Conservation (phyloP, 2,329 filamentous ascomycete genomes). For the Penicillium sp. region DNA sequence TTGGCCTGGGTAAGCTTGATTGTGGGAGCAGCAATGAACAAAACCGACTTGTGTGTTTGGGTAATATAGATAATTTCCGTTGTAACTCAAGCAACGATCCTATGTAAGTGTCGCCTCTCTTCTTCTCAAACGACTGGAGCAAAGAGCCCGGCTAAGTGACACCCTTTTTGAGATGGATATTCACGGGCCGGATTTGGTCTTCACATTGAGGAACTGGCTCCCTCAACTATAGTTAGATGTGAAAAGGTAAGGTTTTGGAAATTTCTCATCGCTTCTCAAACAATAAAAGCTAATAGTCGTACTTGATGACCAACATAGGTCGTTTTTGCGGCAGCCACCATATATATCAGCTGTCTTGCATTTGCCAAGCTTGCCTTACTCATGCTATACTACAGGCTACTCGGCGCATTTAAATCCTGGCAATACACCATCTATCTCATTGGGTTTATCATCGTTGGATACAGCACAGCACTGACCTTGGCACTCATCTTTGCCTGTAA, state of each 20-base stretch:
- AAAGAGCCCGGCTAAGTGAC: neutral
- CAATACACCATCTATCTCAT: constrained; percentile 1
- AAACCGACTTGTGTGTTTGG: neutral
- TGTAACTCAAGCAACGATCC: neutral
- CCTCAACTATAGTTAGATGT: neutral
- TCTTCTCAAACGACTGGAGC: neutral
- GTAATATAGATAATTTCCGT: neutral
- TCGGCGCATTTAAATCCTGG: constrained; percentile 2
- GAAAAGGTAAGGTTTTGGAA: neutral
- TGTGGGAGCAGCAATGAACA: neutral
- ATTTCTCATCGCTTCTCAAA: neutral
- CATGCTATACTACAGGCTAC: constrained; percentile 20
- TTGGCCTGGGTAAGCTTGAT: neutral
- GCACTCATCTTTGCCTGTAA: constrained; percentile 23
- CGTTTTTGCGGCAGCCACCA: constrained; percentile 12
- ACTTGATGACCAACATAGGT: neutral
- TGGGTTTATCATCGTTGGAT: constrained; percentile 6
- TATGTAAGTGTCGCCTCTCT: neutral
- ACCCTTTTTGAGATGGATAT: neutral
- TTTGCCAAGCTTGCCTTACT: constrained; percentile 21
- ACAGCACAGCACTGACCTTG: constrained; percentile 7
- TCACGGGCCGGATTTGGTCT: neutral
- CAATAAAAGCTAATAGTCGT: neutral
- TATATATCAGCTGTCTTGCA: constrained; percentile 20
- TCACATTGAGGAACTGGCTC: neutral